Conservation (phyloP, 1,139 yeast species). For the Protomyces arabidopsidicola region DNA sequence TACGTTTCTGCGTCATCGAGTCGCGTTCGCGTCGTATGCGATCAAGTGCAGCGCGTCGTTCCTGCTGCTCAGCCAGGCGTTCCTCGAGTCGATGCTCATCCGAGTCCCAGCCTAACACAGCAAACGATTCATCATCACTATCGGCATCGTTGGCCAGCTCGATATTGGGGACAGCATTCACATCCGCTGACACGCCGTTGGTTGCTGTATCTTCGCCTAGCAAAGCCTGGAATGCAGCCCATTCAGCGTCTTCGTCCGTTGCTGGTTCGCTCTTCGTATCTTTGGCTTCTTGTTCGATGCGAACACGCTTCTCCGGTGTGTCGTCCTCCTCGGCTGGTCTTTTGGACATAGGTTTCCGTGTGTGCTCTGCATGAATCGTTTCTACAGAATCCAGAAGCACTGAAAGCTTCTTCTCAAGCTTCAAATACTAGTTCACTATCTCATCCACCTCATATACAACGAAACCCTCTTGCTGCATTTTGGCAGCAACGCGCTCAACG, state of each 20-base stretch:
- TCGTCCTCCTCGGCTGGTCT: not conserved
- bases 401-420: not conserved
- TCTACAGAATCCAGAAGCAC: not conserved
- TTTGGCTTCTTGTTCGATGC: not conserved
- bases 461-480: not conserved
- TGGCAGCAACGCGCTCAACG: constrained; percentile 40
- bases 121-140: not conserved
- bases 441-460: constrained; percentile 18
- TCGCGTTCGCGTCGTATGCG: constrained; percentile 2
- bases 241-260: constrained; percentile 16
- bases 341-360: not conserved
- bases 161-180: not conserved
- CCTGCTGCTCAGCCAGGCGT: constrained; percentile 1
- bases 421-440: not conserved
- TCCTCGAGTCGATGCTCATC: constrained; percentile 13
- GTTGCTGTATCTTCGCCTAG: not conserved
- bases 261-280: not conserved
- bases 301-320: not conserved
- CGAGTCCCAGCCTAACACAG: constrained; percentile 6
- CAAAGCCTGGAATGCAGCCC: constrained; percentile 19
- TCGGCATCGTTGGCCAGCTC: constrained; percentile 1
- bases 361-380: no score
- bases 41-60: constrained; percentile 8
- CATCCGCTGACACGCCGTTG: not conserved
- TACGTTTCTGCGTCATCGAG: not conserved